Conservation (phyloP, 75 land plant species). For the Pseudotsuga menziesii region DNA sequence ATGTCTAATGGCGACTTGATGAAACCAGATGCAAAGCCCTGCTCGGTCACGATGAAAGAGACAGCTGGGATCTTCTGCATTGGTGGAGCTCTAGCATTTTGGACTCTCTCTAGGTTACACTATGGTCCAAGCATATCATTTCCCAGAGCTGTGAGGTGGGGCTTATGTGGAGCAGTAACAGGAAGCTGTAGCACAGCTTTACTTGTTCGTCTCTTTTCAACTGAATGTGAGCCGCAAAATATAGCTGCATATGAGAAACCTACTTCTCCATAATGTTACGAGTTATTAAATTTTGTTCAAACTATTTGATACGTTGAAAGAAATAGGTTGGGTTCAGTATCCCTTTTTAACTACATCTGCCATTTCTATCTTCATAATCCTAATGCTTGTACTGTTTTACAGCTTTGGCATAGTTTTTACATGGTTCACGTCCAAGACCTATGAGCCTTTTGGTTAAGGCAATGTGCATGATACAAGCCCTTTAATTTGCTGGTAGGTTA, state of each 20-base stretch:
- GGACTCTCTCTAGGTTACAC: constrained; percentile 64
- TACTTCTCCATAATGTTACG: too few species aligned
- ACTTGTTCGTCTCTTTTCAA: constrained; percentile 65
- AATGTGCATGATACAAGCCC: too few species aligned
- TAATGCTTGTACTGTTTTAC: too few species aligned
- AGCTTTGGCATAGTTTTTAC: too few species aligned
- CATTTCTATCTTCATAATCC: too few species aligned
- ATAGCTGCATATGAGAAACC: constrained; percentile 66
- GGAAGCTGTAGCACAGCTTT: constrained; percentile 50
- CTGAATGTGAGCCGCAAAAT: constrained; percentile 91
- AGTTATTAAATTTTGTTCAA: too few species aligned
- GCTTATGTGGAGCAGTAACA: constrained; percentile 55
- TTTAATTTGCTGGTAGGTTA: too few species aligned
- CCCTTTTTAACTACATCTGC: too few species aligned
- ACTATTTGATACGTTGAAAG: too few species aligned
- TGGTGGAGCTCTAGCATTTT: constrained; percentile 62
- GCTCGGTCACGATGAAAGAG: constrained; percentile 54
- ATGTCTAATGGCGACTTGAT: constrained; percentile 75
- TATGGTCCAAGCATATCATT: constrained; percentile 81
- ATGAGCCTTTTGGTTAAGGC: too few species aligned
- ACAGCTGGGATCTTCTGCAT: constrained; percentile 59
- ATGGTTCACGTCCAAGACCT: too few species aligned
- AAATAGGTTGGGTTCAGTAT: too few species aligned
- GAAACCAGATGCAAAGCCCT: constrained; percentile 70
- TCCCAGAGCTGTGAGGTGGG: constrained; percentile 70